Evolutionary conservation across 345 rosid species (phyloP).

Genomic region (Atalantia buxifolia): DNA sequence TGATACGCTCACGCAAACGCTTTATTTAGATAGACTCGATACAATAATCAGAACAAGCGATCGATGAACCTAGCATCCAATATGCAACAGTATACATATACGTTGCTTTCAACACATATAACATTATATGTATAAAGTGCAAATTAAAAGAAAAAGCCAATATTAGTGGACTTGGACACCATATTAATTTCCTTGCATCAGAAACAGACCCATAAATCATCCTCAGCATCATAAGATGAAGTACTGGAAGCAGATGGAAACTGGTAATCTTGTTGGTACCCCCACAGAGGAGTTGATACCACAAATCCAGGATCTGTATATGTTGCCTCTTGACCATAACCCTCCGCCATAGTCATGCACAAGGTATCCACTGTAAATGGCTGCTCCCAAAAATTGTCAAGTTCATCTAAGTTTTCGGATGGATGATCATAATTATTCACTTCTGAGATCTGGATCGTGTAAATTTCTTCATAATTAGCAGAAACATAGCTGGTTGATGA

Average conservation of each 20-base stretch:
- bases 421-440: neutral
- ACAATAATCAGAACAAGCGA: too few species aligned
- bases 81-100: too few species aligned
- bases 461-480: neutral
- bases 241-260: neutral
- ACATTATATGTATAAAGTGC: neutral
- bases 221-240: neutral
- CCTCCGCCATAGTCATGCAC: neutral
- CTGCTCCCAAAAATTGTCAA: conserved; percentile 1
- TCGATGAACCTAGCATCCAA: too few species aligned
- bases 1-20: too few species aligned
- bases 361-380: neutral
- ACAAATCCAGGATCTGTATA: neutral
- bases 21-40: too few species aligned
- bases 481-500: neutral
- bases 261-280: neutral
- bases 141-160: neutral
- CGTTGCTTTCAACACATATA: too few species aligned
- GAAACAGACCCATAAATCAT: neutral
- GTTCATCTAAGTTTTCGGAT: neutral
- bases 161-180: neutral
- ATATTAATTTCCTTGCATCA: neutral
- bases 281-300: neutral
- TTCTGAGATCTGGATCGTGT: neutral
- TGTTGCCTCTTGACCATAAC: neutral